phyloP scores from a whole-genome alignment of 2,329 filamentous ascomycete species.

The Paecilomyces formosus region DNA sequence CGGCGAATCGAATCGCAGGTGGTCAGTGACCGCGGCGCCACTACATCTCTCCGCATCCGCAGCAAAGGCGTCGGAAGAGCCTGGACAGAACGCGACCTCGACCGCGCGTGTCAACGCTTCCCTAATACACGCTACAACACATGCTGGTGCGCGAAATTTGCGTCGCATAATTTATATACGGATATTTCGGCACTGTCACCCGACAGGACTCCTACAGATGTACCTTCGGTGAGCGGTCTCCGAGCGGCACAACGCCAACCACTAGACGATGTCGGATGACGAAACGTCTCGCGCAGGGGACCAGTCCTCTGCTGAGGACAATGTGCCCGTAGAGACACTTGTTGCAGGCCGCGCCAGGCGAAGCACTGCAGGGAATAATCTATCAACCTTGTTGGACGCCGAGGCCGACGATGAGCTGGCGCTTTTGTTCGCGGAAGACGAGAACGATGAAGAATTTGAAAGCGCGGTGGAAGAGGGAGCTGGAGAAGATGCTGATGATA shows the following conservation, averaged over 20 bases:
- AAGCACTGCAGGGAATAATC: constrained; percentile 75
- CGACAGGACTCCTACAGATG: not conserved
- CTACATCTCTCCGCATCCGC: not conserved
- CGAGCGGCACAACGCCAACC: constrained; percentile 4
- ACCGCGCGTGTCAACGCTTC: not conserved
- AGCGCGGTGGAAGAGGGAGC: constrained; percentile 31
- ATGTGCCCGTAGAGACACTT: constrained; percentile 21
- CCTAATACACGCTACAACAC: not conserved
- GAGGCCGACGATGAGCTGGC: constrained; percentile 61
- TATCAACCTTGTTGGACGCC: constrained; percentile 68
- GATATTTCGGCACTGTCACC: not conserved
- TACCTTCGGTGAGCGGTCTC: not conserved
- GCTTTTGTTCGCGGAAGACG: constrained; percentile 61
- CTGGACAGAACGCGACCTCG: not conserved
- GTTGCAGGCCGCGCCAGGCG: constrained; percentile 56
- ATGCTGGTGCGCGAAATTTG: not conserved
- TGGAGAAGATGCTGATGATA: constrained; percentile 59
- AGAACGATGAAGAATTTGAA: constrained; percentile 42
- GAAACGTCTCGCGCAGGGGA: constrained; percentile 18
- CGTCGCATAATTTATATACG: not conserved
- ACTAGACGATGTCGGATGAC: constrained; percentile 17
- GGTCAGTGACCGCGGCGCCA: too few relatives aligned
- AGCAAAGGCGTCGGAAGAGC: not conserved
- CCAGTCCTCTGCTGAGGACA: constrained; percentile 15
- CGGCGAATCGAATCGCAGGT: too few relatives aligned